Evolutionary conservation across 768 basidiomycete genomes (phyloP).

Genomic region (Psilocybe azurescens): DNA sequence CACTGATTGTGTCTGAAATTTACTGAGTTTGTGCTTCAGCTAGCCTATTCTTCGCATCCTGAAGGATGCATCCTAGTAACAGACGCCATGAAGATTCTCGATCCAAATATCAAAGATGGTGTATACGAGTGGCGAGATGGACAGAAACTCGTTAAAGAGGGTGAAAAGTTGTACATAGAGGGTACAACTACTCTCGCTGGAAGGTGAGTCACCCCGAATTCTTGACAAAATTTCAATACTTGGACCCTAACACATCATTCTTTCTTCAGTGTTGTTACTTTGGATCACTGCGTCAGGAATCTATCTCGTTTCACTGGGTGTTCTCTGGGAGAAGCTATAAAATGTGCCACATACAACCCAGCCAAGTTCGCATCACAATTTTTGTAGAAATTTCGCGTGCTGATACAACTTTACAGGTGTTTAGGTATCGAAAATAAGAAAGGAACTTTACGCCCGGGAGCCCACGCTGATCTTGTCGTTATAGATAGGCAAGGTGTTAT

Average conservation of each 20-base stretch:
- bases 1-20: not conserved
- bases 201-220: constrained; percentile 51
- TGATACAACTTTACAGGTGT: constrained; percentile 49
- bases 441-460: constrained; percentile 79
- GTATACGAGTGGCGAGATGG: constrained; percentile 90
- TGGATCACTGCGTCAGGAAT: constrained; percentile 88
- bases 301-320: constrained; percentile 85
- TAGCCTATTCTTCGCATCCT: constrained; percentile 83
- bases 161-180: constrained; percentile 79
- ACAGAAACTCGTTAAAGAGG: constrained; percentile 79
- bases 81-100: constrained; percentile 88
- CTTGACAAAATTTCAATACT: no score
- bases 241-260: no score
- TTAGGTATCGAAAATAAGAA: constrained; percentile 81
- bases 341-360: constrained; percentile 85
- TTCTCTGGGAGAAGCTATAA: constrained; percentile 82
- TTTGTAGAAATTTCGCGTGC: not conserved
- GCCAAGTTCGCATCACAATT: constrained; percentile 58
- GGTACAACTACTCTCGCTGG: constrained; percentile 90
- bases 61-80: constrained; percentile 91
- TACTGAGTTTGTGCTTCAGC: constrained; percentile 39
- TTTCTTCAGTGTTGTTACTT: constrained; percentile 67
- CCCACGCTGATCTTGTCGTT: constrained; percentile 85
- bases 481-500: constrained; percentile 72
- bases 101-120: constrained; percentile 84